Base-by-base conservation (phyloP, 192 early-diverging fungal species). In the Chytriomyces confervae region DNA sequence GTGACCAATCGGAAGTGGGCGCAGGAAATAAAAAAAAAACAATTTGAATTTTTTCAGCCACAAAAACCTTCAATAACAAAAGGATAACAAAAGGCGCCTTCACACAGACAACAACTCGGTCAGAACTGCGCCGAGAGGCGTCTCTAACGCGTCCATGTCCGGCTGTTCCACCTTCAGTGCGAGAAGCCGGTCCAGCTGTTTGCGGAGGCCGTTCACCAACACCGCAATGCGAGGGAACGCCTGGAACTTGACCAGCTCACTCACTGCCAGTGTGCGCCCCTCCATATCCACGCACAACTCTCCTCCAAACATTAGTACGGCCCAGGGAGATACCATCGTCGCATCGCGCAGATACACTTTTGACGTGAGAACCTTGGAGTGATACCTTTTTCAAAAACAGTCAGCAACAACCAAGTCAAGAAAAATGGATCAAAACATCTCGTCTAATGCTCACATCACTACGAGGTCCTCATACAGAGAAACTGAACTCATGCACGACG, bases 281-380 rank as follows among this genome's bases (percentile, higher is more conserved):
- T 88, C 80, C 77, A 92, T 89, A 73, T 95, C 92, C 6, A 95
- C 91, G 4, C 80, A 68, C 5, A 96, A 84, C n/a, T 82, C 79
- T 7, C 94, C 94, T 11, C 95, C 95, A 86, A 97, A 94, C 81
- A 97, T 83, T 20, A 97, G 77, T 43, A 97, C 43, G 0, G 91
- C 89, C 78, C 91, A 94, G 51, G 91, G 69, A 0, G 91, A 89
- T 6, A 91, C 86, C 66, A 81, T 82, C 0, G 91, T 92, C 4
- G 88, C 84, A 82, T 92, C 91, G 23, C 90, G 84, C 20, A 92
- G 75, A 80, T 89, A 93, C 46, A 89, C 86, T 81, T 92, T 92
- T 43, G 80, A 86, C 16, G 92, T 93, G 23, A 86, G 79, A 75
- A 93, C 83, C 76, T 91, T 88, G 0, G 83, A 81, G 67, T 92